phyloP scores from a whole-genome alignment of 805 yeast genomes.

The Candida tallmaniae region DNA sequence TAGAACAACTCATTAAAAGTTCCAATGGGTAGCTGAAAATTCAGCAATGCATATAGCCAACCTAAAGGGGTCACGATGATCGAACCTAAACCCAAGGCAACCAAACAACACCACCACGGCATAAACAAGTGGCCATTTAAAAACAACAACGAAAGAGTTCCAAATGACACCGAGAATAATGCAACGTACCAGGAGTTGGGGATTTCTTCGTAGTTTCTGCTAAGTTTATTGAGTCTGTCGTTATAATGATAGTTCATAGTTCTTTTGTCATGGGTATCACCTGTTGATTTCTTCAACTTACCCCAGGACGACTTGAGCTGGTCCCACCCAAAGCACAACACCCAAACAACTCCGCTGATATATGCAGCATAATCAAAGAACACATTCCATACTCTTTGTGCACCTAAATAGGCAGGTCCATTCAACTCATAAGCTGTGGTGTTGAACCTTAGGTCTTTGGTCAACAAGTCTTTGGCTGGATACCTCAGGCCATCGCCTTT shows the following conservation, averaged over 20 bases:
- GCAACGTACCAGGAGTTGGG: constrained; percentile 40
- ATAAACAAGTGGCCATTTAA: constrained; percentile 30
- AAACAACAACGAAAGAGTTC: constrained; percentile 28
- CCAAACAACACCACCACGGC: constrained; percentile 42
- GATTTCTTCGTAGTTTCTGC: constrained; percentile 36
- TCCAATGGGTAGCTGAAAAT: constrained; percentile 50
- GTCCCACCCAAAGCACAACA: constrained; percentile 32
- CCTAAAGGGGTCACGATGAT: constrained; percentile 46
- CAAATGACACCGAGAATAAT: constrained; percentile 34
- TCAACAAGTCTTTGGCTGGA: constrained; percentile 40
- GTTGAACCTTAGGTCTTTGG: constrained; percentile 36
- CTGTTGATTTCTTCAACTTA: constrained; percentile 7
- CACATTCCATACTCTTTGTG: constrained; percentile 47
- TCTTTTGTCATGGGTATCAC: background rate
- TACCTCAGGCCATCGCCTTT: constrained; percentile 33
- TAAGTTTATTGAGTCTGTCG: constrained; percentile 43
- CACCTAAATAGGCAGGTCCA: constrained; percentile 46
- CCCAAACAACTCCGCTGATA: constrained; percentile 45
- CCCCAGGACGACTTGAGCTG: constrained; percentile 16
- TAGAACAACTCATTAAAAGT: constrained; percentile 47
- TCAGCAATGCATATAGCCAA: constrained; percentile 47
- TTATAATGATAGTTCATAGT: constrained; percentile 18
- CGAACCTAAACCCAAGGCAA: constrained; percentile 41
- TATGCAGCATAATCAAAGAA: constrained; percentile 53
- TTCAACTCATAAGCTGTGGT: constrained; percentile 40